phyloP scores from a whole-genome alignment of 805 yeast genomes.

The Cyberlindnera amylophila region DNA sequence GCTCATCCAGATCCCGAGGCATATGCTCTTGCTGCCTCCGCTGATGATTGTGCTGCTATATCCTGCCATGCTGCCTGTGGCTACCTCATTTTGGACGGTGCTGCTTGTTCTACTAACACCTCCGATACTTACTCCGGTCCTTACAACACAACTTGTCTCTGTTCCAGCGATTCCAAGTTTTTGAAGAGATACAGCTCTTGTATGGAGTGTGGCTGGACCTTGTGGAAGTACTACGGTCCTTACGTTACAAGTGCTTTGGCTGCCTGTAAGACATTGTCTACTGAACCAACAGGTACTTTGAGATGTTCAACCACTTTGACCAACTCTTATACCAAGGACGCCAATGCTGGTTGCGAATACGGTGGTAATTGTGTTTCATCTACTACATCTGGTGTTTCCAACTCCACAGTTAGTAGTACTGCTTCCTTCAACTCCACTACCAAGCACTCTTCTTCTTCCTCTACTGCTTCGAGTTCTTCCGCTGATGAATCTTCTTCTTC shows the following conservation, averaged over 20 bases:
- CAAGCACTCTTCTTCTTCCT: conserved; percentile 8
- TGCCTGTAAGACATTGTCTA: conserved; percentile 29
- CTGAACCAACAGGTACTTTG: conserved; percentile 37
- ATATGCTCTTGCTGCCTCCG: conserved; percentile 28
- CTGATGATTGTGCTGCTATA: conserved; percentile 30
- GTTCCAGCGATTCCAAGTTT: conserved; percentile 29
- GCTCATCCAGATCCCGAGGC: conserved; percentile 32
- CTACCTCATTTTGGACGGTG: conserved; percentile 30
- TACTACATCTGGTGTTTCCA: conserved; percentile 4
- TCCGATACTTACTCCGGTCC: conserved; percentile 26
- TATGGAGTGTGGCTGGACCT: conserved; percentile 39
- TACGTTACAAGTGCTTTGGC: conserved; percentile 30
- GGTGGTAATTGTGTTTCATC: conserved; percentile 18
- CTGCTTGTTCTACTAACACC: conserved; percentile 25
- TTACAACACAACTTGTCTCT: conserved; percentile 31
- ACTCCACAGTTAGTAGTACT: conserved; percentile 16
- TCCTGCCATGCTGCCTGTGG: conserved; percentile 36
- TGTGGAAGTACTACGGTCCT: conserved; percentile 35
- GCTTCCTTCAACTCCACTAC: conserved; percentile 14
- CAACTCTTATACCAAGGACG: conserved; percentile 20
- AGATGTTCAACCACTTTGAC: conserved; percentile 27
- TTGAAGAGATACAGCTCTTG: conserved; percentile 29
- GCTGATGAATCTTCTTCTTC: conserved; percentile 9
- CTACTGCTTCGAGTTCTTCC: conserved; percentile 12
- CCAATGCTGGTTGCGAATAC: conserved; percentile 16